phyloP scores from a whole-genome alignment of 2,329 filamentous ascomycete species.

The Cadophora gregata region DNA sequence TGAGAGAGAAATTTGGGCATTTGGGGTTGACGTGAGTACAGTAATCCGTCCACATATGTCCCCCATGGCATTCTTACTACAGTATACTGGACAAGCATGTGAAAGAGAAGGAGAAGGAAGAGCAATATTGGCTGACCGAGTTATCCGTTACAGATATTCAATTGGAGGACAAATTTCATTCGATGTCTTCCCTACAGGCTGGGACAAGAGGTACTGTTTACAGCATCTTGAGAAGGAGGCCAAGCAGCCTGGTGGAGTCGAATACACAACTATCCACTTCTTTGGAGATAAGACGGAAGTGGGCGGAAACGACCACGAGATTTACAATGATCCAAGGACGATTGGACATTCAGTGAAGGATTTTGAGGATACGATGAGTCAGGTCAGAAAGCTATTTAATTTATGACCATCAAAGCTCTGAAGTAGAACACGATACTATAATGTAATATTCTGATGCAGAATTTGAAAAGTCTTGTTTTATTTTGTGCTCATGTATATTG shows the following conservation, averaged over 20 bases:
- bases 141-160: constrained; percentile 67
- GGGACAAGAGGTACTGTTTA: constrained; percentile 99
- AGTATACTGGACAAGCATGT: neutral
- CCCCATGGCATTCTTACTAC: no score
- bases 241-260: constrained; percentile 68
- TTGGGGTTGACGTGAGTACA: constrained; percentile 79
- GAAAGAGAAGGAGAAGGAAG: neutral
- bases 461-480: neutral
- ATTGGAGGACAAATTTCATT: constrained; percentile 99
- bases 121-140: neutral
- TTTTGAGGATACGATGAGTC: constrained; percentile 81
- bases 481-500: neutral
- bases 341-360: constrained; percentile 83
- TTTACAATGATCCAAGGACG: constrained; percentile 81
- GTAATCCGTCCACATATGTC: constrained; percentile 45
- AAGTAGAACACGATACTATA: neutral
- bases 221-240: constrained; percentile 84
- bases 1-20: constrained; percentile 83
- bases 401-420: constrained; percentile 51
- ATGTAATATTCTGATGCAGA: neutral
- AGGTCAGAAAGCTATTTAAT: constrained; percentile 82
- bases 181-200: constrained; percentile 94
- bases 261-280: constrained; percentile 92
- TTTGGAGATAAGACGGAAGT: constrained; percentile 94
- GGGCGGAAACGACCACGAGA: constrained; percentile 96